A percentile compares a stretch with the other conserved stretches of the same genome.
These are phyloP conservation scores for Claviceps quebecensis DNA, from an alignment of 2,329 filamentous ascomycete genomes.

Conservation along the genomic window DNA sequence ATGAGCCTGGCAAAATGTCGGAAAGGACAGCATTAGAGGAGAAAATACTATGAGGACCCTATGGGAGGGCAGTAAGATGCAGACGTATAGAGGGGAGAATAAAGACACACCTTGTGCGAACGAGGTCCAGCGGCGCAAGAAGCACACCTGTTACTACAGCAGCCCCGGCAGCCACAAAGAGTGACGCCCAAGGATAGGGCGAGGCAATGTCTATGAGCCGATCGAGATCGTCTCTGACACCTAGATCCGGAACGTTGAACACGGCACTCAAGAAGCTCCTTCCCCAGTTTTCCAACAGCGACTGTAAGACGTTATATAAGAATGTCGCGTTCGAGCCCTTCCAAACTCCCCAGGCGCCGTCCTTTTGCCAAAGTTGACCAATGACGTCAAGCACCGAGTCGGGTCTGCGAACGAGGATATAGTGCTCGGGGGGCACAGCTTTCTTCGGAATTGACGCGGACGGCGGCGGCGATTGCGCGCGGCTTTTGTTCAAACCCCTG, in stretches of 20 bases:
- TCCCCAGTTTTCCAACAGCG: slow-evolving; percentile 83
- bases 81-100: background rate
- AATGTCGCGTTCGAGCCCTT: slow-evolving; percentile 89
- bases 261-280: slow-evolving; percentile 81
- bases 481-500: slow-evolving; percentile 20
- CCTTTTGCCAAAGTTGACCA: slow-evolving; percentile 75
- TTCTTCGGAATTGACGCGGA: slow-evolving; percentile 13
- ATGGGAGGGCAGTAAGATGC: no score
- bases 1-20: slow-evolving; percentile 47
- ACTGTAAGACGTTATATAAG: slow-evolving; percentile 73
- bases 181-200: slow-evolving; percentile 66
- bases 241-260: slow-evolving; percentile 76
- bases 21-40: background rate
- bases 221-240: slow-evolving; percentile 62
- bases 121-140: slow-evolving; percentile 76
- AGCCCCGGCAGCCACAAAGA: slow-evolving; percentile 55
- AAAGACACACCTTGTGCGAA: slow-evolving; percentile 50
- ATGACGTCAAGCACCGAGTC: slow-evolving; percentile 80
- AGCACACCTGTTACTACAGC: slow-evolving; percentile 62
- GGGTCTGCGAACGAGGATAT: slow-evolving; percentile 56
- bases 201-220: slow-evolving; percentile 59
- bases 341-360: slow-evolving; percentile 86
- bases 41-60: no score
- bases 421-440: slow-evolving; percentile 32
- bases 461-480: slow-evolving; percentile 15